Evolutionary conservation across 2,329 filamentous ascomycete species (phyloP), one percentile per base, ranked within the genome.

Genomic region (Fusarium tjaetaba): DNA sequence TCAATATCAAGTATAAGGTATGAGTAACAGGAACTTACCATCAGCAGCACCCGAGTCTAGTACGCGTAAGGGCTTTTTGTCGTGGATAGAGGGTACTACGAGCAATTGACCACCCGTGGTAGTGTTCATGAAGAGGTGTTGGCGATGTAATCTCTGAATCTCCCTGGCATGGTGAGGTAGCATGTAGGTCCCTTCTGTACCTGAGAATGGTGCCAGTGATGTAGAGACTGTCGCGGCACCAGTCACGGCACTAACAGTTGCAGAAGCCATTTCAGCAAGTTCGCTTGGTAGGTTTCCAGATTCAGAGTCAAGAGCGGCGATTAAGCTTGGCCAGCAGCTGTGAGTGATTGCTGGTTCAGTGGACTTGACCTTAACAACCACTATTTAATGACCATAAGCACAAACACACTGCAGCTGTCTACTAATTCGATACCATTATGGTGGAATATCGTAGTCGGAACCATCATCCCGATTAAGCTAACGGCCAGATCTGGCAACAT

Each of bases 301-400:
- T 30, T n/a, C 10, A 16, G 20, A 30, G 20, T 30, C 20, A n/a
- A 49, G 10, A 22, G 14, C 7, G 20, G 14, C 6, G 14, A 5
- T 7, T 30, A 0, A 22, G 18, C 16, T 22, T 7, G 15, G 0
- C 18, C 4, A 10, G 9, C 7, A 30, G 20, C 10, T 49, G 20
- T 11, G 5, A n/a, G 4, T 13, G 8, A 22, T 2, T 11, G 28
- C 4, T 30, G 30, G 16, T 49, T 1, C 7, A n/a, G 20, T 49
- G 3, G 14, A 0, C 30, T 8, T 30, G 28, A n/a, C 3, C 20
- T 16, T 11, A n/a, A n/a, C 7, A 16, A 30, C 14, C 9, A 4
- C 20, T 49, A 51, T 34, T 51, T 34, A 51, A 51, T 24, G n/a
- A 13, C 5, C 2, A 24, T 7, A 14, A 34, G 3, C 16, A 7